These are phyloP conservation scores for Sapria himalayana DNA, from an alignment of 345 rosid genomes.

Conservation along the genomic window DNA sequence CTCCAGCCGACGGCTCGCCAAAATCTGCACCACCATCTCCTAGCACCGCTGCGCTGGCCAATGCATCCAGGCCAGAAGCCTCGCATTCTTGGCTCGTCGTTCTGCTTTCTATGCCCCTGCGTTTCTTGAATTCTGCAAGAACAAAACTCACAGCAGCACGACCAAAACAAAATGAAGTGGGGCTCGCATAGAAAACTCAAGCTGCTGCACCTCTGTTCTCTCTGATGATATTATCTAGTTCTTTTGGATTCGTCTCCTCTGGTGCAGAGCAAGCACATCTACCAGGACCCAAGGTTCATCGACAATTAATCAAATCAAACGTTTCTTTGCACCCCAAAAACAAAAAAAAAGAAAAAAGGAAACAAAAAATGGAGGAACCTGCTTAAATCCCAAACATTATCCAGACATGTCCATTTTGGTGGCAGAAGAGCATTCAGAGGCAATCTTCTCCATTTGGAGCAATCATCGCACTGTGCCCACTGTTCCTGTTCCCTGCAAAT, in stretches of 20 bases:
- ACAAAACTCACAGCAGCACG: constrained; percentile 3
- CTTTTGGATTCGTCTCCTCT: constrained; percentile 39
- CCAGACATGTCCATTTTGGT: constrained; percentile 51
- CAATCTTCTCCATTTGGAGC: constrained; percentile 74
- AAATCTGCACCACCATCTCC: constrained; percentile 34
- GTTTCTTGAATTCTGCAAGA: constrained; percentile 42
- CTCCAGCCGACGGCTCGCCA: constrained; percentile 35
- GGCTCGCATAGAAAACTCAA: not conserved
- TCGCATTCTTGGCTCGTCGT: constrained; percentile 18
- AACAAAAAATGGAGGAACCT: constrained; percentile 17
- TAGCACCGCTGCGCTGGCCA: constrained; percentile 61
- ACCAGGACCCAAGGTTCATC: constrained; percentile 9
- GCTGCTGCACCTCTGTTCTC: constrained; percentile 24
- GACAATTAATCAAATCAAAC: not conserved
- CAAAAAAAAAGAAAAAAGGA: not conserved
- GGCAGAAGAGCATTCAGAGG: constrained; percentile 54
- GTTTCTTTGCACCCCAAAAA: not conserved
- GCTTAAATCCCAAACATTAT: constrained; percentile 52
- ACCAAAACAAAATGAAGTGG: not conserved
- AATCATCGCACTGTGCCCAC: constrained; percentile 79
- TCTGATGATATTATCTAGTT: constrained; percentile 36
- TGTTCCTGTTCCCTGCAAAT: constrained; percentile 39
- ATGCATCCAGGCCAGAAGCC: constrained; percentile 59
- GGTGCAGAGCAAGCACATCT: constrained; percentile 54
- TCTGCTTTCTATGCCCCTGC: constrained; percentile 20